phyloP scores from a whole-genome alignment of 768 basidiomycete species.

The Suillus luteus region DNA sequence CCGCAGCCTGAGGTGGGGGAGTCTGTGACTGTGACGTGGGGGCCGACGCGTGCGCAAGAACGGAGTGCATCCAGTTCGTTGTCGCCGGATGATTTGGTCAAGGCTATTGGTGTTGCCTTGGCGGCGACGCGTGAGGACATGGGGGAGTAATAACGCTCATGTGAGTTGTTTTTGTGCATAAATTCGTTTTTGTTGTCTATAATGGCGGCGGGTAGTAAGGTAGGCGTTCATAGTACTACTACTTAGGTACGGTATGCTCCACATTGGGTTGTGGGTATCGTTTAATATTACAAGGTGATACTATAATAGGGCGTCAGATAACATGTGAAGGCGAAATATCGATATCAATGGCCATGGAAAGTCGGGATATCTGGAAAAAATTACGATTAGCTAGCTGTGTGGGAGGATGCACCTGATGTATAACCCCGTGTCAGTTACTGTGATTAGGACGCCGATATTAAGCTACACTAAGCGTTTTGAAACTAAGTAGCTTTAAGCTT shows the following conservation, averaged over 20 bases:
- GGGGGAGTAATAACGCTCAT: not conserved
- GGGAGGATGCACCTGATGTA: too few relatives aligned
- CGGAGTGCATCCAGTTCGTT: conserved; percentile 14
- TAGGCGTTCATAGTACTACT: not conserved
- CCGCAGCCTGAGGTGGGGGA: conserved; percentile 37
- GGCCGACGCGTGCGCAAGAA: conserved; percentile 11
- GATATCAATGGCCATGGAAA: not conserved
- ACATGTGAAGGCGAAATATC: not conserved
- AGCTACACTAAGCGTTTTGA: too few relatives aligned
- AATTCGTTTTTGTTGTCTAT: not conserved
- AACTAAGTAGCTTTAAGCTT: too few relatives aligned
- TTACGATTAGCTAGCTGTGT: not conserved
- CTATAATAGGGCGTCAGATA: not conserved
- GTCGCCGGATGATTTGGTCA: conserved; percentile 24
- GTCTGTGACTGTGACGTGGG: conserved; percentile 26
- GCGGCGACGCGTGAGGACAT: conserved; percentile 15
- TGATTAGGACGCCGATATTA: too few relatives aligned
- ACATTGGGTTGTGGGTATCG: not conserved
- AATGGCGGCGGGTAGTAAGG: not conserved
- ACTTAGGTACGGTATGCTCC: not conserved
- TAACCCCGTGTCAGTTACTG: too few relatives aligned
- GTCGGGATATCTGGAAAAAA: not conserved
- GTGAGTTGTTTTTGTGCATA: conserved; percentile 1
- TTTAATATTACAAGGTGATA: not conserved
- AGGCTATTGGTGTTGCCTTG: conserved; percentile 27